These are phyloP conservation scores for Podila verticillata DNA, from an alignment of 192 early-diverging fungal genomes.

Conservation along the genomic window DNA sequence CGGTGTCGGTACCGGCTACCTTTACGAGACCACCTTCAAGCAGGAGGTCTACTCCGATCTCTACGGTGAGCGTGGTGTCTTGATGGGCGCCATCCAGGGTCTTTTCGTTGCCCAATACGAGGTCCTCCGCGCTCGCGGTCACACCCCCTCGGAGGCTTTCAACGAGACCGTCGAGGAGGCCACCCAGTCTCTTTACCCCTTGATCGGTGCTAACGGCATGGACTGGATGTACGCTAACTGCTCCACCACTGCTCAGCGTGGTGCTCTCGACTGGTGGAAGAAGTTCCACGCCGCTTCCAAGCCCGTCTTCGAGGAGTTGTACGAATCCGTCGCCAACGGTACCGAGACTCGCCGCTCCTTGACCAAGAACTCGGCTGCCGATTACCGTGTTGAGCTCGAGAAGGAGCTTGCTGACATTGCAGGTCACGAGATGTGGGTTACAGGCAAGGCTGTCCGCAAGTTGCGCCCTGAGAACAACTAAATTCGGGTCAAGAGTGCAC, in stretches of 20 bases:
- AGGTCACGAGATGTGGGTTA: slow-evolving; percentile 88
- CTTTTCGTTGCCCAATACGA: slow-evolving; percentile 98
- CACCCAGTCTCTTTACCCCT: slow-evolving; percentile 98
- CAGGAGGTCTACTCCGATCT: slow-evolving; percentile 99
- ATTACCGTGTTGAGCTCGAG: slow-evolving; percentile 96
- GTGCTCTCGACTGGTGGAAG: slow-evolving; percentile 97
- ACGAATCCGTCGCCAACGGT: slow-evolving; percentile 88
- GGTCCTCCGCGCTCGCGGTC: slow-evolving; percentile 91
- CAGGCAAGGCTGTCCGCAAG: slow-evolving; percentile 86
- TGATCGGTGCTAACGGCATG: slow-evolving; percentile 97
- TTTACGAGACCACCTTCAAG: slow-evolving; percentile 97
- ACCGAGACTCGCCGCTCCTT: slow-evolving; percentile 87
- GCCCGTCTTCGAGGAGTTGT: slow-evolving; percentile 93
- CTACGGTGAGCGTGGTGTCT: slow-evolving; percentile 95
- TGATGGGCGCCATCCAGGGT: slow-evolving; percentile 99
- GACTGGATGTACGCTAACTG: slow-evolving; percentile 98
- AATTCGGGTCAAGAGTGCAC: slow-evolving; percentile 1
- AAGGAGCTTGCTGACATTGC: slow-evolving; percentile 90
- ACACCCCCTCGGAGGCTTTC: slow-evolving; percentile 99
- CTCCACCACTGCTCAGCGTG: slow-evolving; percentile 96
- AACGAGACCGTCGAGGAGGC: slow-evolving; percentile 99
- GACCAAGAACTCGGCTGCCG: slow-evolving; percentile 87
- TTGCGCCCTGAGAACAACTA: slow-evolving; percentile 85
- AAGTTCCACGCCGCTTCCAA: slow-evolving; percentile 93
- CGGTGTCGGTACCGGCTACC: slow-evolving; percentile 95